Evolutionary conservation across 2,329 filamentous ascomycete species (phyloP).

Genomic region (Colletotrichum sp.): DNA sequence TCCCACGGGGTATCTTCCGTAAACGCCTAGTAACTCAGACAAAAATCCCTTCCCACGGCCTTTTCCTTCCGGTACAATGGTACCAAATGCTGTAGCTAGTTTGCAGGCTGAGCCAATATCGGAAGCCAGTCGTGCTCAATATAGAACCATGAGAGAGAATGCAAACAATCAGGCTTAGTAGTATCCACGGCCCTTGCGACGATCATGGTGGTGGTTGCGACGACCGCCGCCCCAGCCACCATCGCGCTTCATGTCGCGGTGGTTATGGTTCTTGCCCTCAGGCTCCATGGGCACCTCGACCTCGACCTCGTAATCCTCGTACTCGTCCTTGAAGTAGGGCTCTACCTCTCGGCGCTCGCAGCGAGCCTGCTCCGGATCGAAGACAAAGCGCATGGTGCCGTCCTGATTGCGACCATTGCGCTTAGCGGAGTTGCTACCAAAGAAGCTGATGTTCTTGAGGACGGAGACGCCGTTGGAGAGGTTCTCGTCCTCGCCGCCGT

Average conservation of each 20-base stretch:
- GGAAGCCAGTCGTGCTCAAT: too few species aligned
- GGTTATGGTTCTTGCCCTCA: constrained; percentile 19
- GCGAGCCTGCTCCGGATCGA: constrained; percentile 77
- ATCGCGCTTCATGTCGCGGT: constrained; percentile 8
- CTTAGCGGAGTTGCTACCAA: constrained; percentile 41
- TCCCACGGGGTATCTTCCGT: constrained; percentile 16
- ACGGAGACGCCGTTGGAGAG: constrained; percentile 42
- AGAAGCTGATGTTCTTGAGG: constrained; percentile 40
- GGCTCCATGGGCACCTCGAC: constrained; percentile 67
- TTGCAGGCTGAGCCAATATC: background rate
- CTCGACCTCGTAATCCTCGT: constrained; percentile 78
- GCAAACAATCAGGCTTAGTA: background rate
- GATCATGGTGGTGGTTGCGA: background rate
- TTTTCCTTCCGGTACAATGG: background rate
- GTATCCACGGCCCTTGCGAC: constrained; percentile 10
- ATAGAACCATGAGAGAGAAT: background rate
- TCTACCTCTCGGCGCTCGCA: constrained; percentile 72
- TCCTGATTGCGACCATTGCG: constrained; percentile 57
- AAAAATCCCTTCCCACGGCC: background rate
- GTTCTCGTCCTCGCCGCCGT: constrained; percentile 40
- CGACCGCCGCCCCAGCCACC: background rate
- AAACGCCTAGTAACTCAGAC: constrained; percentile 11
- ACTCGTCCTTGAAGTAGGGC: constrained; percentile 74
- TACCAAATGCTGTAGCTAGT: background rate
- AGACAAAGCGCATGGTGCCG: constrained; percentile 87